Base-by-base conservation (phyloP, 2,329 filamentous ascomycete genomes). In the Fusarium foetens region DNA sequence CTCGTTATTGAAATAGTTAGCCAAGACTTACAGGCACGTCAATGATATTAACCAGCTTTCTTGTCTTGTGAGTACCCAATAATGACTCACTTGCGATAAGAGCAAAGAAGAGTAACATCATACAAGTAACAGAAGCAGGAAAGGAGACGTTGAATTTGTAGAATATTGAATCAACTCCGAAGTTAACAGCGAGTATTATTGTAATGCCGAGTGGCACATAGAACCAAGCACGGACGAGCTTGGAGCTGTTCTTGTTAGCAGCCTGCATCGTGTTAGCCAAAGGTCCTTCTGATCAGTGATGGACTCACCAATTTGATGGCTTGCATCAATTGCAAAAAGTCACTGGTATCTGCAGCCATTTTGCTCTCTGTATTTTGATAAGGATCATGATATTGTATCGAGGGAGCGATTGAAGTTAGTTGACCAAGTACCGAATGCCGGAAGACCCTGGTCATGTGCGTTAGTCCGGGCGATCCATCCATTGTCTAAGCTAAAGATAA, bases 91-190 rank as follows among this genome's bases (percentile, higher is more conserved):
- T 84, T 1, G 83, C 59, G 12, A 90, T 81, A 16, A 90, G 79
- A 0, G 76, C 81, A 25, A 86, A 72, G 72, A 90, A 89, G 5
- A 90, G 79, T 13, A 89, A 68, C 46, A 90, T 79, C 72, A 91
- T 82, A 46, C 86, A 88, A 8, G 88, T 87, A 6, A 91, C 88
- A 5, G 88, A 90, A 5, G 89, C 86, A 1, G 88, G 88, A 67
- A 91, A 91, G 1, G 86, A 83, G 12, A 90, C 83, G 27, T 82
- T 81, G 60, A 84, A 83, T 12, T 86, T 77, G 17, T 80, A 80
- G 64, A 86, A 81, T 29, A 86, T 72, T n/a, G 79, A 79, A 68
- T 84, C 80, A 31, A 85, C 79, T 36, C 81, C 84, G 60, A 85
- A 86, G 68, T 83, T 85, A 6, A 78, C 81, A 19, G 80, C 77